These are phyloP conservation scores for Phyllosticta citrichinensis DNA, from an alignment of 2,329 filamentous ascomycete species.

Conservation along the genomic window DNA sequence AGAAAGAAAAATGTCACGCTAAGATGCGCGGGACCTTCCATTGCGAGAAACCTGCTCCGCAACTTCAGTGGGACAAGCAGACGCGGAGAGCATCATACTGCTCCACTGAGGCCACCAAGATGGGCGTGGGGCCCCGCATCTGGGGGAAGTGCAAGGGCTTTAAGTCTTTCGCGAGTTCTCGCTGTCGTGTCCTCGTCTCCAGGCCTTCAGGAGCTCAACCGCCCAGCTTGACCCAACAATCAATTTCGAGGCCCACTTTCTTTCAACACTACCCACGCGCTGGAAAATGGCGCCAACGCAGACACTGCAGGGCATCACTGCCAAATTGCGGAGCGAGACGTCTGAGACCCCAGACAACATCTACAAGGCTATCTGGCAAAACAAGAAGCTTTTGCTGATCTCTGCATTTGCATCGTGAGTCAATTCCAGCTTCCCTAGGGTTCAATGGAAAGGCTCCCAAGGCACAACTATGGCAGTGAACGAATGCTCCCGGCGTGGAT, in stretches of 20 bases:
- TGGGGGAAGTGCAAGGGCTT: not conserved
- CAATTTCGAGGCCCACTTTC: not conserved
- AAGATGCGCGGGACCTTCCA: not conserved
- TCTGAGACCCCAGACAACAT: conserved; percentile 14
- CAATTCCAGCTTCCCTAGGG: not conserved
- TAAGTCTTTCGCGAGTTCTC: not conserved
- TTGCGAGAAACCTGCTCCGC: not conserved
- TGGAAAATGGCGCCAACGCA: not conserved
- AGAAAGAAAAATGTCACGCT: not conserved
- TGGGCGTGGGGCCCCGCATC: not conserved
- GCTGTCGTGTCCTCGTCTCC: not conserved
- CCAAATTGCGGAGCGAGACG: not conserved
- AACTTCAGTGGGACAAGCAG: not conserved
- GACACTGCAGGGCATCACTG: conserved; percentile 2
- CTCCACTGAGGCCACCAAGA: not conserved
- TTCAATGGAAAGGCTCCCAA: not conserved
- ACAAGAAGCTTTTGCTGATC: conserved; percentile 21
- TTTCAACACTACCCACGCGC: not conserved
- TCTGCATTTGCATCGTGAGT: conserved; percentile 23
- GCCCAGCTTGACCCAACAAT: not conserved
- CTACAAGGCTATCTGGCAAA: conserved; percentile 19
- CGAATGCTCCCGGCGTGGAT: too few relatives aligned
- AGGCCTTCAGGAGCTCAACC: not conserved
- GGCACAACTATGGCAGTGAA: not conserved
- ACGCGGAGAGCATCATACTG: not conserved